Evolutionary conservation across 495 filamentous ascomycete species (phyloP), one percentile per base, ranked within the genome.

Genomic region (Penicillium cinerascens): DNA sequence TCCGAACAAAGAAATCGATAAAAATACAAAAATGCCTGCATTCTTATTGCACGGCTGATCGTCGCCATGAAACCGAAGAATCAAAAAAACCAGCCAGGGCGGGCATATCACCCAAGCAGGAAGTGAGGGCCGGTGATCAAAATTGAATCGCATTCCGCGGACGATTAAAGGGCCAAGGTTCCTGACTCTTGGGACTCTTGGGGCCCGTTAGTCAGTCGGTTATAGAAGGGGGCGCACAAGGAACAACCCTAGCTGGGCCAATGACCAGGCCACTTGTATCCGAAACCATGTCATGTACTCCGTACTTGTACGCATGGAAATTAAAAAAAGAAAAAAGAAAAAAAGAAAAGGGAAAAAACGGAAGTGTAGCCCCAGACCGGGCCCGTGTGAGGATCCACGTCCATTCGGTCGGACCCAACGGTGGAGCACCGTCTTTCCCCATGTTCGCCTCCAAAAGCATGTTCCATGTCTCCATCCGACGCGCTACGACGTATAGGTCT

Each of bases 91-190:
- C 44, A 48, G 47, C 20, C n/a, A 35, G 39, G 39, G 26, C 18
- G 37, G 37, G 37, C 37, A 20, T 26, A 26, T 22, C 49, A 41
- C 49, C 36, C 9, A 44, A 43, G 43, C 53, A 40, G 54, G 62
- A 52, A 62, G 58, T 59, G 23, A 49, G 51, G 54, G 29, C 54
- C 54, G 68, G 47, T 54, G 64, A 71, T 69, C 68, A 47, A 57
- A 49, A 51, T 54, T 51, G 58, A 64, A 50, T 61, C 55, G 35
- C 58, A 64, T 58, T 61, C 58, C 49, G 47, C 40, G 52, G 49
- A 47, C 49, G 57, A 54, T 44, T 51, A 46, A 49, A 48, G 26
- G 25, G 52, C 57, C 50, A 54, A 56, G 56, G 52, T 62, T 54
- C 58, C 51, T 58, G 54, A 33, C 44, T 54, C 39, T 58, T 62